Evolutionary conservation across 2,329 filamentous ascomycete genomes (phyloP), one percentile per base, ranked within the genome.

Genomic region (Apiospora hydei): DNA sequence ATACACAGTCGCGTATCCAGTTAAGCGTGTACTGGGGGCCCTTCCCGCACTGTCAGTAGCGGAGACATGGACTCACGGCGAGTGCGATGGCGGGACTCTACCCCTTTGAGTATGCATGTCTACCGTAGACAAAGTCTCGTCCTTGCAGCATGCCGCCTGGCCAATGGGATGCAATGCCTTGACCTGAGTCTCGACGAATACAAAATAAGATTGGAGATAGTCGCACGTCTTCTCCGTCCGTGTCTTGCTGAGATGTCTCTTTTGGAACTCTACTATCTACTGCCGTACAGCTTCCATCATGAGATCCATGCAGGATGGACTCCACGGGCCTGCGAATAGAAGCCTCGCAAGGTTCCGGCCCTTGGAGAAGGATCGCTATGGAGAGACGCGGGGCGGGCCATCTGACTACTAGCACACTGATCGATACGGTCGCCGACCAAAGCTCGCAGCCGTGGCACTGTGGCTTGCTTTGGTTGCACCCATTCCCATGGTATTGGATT

Each of bases 151-250:
- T 41, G 57, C 57, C 57, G 57, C 34, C 57, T 10, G 57, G 18
- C 57, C 57, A 64, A 64, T 41, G 30, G 57, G 57, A 41, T 64
- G 21, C 16, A 10, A 64, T 64, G 57, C 57, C 34, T 24, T 41
- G 21, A 34, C 18, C 13, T 64, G 34, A 41, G 57, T 64, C n/a
- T 64, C 30, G 34, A 64, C 57, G 21, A 11, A 41, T 64, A 64
- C 57, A 18, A 64, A 64, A 41, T n/a, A 64, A 64, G 34, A 64
- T 64, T 64, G 57, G 57, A 64, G 34, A n/a, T 64, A 64, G 57
- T 64, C 38, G 57, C 57, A 64, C 34, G 18, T 41, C 51, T 26
- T 57, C 21, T n/a, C 34, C 57, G 57, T 64, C 57, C 57, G 57
- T 64, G 57, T 64, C 57, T 64, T 64, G 57, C 57, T 41, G 34